Evolutionary conservation across 345 rosid genomes (phyloP), one percentile per base, ranked within the genome.

Genomic region (Citrus maxima): DNA sequence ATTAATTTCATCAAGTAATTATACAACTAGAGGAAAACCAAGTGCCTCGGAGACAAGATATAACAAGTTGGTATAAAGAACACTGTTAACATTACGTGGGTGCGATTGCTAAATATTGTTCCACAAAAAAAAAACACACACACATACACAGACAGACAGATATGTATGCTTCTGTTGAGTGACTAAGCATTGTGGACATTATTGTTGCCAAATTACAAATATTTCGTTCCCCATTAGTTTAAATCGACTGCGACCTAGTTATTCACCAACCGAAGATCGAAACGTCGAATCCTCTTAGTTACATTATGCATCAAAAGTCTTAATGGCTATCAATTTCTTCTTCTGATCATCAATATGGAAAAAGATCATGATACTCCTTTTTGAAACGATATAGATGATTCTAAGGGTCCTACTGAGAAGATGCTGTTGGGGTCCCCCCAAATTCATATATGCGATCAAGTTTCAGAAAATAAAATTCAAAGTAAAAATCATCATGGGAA

Each of bases 351-450:
- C 40, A 67, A 51, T 10, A n/a, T 6, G 25, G 2, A 34, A 25
- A 56, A n/a, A 16, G 7, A 51, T 14, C 21, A 71, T 19, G 79
- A n/a, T 34, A 65, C 79, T 80, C 67, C 84, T 84, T 81, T 88
- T 75, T 85, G 92, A 90, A 83, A 90, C 83, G 88, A 89, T 86
- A 83, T 82, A 65, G 86, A 85, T 80, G 87, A 87, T 87, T 81
- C 90, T 80, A 63, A 71, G 68, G 82, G 85, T 22, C 85, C 85
- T 82, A 82, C 85, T 55, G 21, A 16, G 67, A 73, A 78, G 75
- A 75, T 89, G 85, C 85, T 79, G 62, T 59, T 60, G 74, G 74
- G 87, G 85, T 80, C 86, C 85, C 75, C 75, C 63, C 68, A 46
- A 32, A 19, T 5, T 16, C 70, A 32, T 62, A 69, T 32, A 49